Evolutionary conservation across 805 yeast species (phyloP), one percentile per base, ranked within the genome.

Genomic region (Wickerhamomyces bisporus): DNA sequence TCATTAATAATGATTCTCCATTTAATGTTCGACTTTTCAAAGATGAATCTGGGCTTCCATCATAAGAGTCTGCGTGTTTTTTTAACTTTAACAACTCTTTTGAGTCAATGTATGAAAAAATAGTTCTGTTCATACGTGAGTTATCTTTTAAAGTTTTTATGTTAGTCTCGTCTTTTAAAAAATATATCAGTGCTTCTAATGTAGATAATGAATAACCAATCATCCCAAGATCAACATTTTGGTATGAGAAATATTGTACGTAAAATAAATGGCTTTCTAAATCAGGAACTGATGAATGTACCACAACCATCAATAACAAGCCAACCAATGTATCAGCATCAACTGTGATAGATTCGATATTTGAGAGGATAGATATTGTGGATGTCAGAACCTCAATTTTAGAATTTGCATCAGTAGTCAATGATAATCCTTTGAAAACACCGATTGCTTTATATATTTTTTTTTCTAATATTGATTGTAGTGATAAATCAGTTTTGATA

Each of bases 271-370:
- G 88, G 3, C 75, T 71, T 45, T 76, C 81, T 19, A 87, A 53
- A 48, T 79, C 61, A 3, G 65, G 65, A 2, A 84, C 73, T 27
- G 69, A 69, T 2, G 93, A 69, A 38, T 82, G 75, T 9, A 79
- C 68, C 1, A 88, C 70, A 4, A 86, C 87, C 57, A 87, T 65
- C 6, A 87, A 71, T 43, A 89, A 61, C 32, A 89, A 62, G 1
- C 88, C 81, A 4, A 89, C 70, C 17, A 89, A 61, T 0, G 85
- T 77, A 54, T 89, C 98, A 0, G 97, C 98, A 60, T 82, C 89
- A 6, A 86, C 66, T 0, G 69, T 50, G 4, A 67, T 15, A 29
- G 40, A 36, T 5, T 56, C 57, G 31, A 50, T 41, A 14, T 44
- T 48, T 3, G 86, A 73, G 18, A 87, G 52, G 1, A 65, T 59